Evolutionary conservation across 2,329 filamentous ascomycete genomes (phyloP).

Genomic region (Colletotrichum noveboracense): DNA sequence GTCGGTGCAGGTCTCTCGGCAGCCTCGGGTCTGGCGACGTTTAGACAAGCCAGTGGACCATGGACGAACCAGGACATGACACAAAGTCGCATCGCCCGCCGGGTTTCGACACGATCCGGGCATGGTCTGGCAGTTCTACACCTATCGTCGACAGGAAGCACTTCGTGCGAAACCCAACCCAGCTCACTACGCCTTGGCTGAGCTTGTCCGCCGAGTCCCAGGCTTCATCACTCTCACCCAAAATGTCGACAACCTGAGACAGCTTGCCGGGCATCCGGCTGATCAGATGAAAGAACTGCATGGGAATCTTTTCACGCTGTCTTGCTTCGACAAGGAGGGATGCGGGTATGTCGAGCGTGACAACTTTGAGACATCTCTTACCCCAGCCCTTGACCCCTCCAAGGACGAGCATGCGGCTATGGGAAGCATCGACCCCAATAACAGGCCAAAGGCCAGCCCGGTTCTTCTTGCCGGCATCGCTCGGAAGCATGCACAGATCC

Average conservation of each 20-base stretch:
- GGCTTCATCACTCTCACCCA: constrained; percentile 67
- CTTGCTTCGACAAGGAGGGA: constrained; percentile 46
- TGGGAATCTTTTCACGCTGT: constrained; percentile 23
- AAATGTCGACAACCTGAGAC: constrained; percentile 68
- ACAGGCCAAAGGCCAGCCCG: constrained; percentile 19
- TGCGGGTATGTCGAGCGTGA: constrained; percentile 62
- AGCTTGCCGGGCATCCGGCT: constrained; percentile 62
- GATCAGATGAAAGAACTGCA: constrained; percentile 64
- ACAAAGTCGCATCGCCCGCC: constrained; percentile 63
- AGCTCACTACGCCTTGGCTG: constrained; percentile 69
- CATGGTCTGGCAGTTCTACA: constrained; percentile 77
- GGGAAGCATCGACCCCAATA: neutral
- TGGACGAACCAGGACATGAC: constrained; percentile 68
- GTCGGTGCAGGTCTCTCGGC: constrained; percentile 35
- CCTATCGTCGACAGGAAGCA: constrained; percentile 68
- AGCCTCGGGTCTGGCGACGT: constrained; percentile 52
- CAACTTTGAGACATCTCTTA: constrained; percentile 68
- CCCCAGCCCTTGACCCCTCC: constrained; percentile 64
- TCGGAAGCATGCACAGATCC: constrained; percentile 59
- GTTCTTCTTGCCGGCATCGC: constrained; percentile 26
- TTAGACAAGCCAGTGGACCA: constrained; percentile 67
- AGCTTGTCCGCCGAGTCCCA: constrained; percentile 57
- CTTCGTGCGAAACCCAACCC: constrained; percentile 65
- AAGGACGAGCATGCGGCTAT: constrained; percentile 34
- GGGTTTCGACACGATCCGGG: constrained; percentile 65